Conservation (phyloP, 805 yeast genomes). For the Yamadazyma kitorensis region DNA sequence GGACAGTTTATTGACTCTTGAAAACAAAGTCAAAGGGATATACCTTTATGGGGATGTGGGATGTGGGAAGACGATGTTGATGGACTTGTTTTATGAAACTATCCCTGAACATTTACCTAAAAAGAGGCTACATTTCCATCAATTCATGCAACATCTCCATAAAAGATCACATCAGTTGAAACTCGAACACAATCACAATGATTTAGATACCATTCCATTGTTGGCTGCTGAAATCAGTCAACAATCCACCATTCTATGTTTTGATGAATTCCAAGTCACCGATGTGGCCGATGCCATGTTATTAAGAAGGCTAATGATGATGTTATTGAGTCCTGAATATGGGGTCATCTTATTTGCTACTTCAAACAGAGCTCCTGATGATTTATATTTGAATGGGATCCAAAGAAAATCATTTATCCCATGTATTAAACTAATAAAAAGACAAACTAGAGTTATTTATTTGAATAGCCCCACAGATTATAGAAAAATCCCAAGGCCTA, state of each 20-base stretch:
- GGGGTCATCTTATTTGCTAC: slow-evolving; percentile 92
- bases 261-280: slow-evolving; percentile 97
- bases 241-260: slow-evolving; percentile 76
- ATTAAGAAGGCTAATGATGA: slow-evolving; percentile 67
- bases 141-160: slow-evolving; percentile 93
- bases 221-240: slow-evolving; percentile 82
- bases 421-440: slow-evolving; percentile 77
- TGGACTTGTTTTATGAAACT: slow-evolving; percentile 90
- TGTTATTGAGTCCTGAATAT: slow-evolving; percentile 66
- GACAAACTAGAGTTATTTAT: slow-evolving; percentile 70
- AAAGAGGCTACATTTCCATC: slow-evolving; percentile 88
- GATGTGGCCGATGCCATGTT: slow-evolving; percentile 99
- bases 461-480: slow-evolving; percentile 93
- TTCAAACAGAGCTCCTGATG: slow-evolving; percentile 93
- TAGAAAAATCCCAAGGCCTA: slow-evolving; percentile 81
- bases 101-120: slow-evolving; percentile 77
- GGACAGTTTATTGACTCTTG: slow-evolving; percentile 17
- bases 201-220: slow-evolving; percentile 78
- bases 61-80: slow-evolving; percentile 96
- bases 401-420: slow-evolving; percentile 92
- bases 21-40: slow-evolving; percentile 65
- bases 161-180: slow-evolving; percentile 79
- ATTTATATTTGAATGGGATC: slow-evolving; percentile 87
- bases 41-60: slow-evolving; percentile 97
- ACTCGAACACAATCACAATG: slow-evolving; percentile 49